phyloP scores from a whole-genome alignment of 2,329 filamentous ascomycete species.

The Botrytis aclada region DNA sequence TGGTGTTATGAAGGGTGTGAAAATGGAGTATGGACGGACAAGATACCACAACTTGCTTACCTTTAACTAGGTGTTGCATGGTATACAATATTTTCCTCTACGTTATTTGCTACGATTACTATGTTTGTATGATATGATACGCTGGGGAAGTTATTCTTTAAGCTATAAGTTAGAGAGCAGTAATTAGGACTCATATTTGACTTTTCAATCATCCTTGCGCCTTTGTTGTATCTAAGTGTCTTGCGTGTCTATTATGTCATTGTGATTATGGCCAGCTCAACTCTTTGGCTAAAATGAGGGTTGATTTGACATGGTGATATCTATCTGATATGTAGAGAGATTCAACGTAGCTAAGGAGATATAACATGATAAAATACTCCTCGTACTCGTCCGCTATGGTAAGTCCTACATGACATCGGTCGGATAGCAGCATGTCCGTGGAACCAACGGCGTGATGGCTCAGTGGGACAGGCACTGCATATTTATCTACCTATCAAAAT shows the following conservation, averaged over 20 bases:
- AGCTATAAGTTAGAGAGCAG: background rate
- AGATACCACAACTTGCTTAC: slow-evolving; percentile 13
- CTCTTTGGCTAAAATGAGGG: background rate
- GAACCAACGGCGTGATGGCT: background rate
- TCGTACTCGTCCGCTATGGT: too few relatives aligned
- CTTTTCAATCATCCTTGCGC: background rate
- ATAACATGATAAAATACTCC: background rate
- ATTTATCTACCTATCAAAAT: background rate
- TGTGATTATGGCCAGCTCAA: background rate
- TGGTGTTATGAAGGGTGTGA: slow-evolving; percentile 8
- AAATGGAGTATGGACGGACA: slow-evolving; percentile 6
- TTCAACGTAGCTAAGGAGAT: too few relatives aligned
- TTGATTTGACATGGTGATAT: background rate
- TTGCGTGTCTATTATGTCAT: background rate
- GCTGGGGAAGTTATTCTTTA: background rate
- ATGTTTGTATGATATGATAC: slow-evolving; percentile 7
- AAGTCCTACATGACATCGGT: background rate
- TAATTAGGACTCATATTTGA: background rate
- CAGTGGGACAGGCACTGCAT: background rate
- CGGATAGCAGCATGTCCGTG: background rate
- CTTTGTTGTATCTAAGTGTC: background rate
- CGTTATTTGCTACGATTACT: background rate
- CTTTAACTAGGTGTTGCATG: background rate
- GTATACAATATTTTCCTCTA: background rate
- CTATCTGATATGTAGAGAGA: too few relatives aligned